Conservation (phyloP, 495 filamentous ascomycete genomes). For the Paragyromitra xinjiangensis region DNA sequence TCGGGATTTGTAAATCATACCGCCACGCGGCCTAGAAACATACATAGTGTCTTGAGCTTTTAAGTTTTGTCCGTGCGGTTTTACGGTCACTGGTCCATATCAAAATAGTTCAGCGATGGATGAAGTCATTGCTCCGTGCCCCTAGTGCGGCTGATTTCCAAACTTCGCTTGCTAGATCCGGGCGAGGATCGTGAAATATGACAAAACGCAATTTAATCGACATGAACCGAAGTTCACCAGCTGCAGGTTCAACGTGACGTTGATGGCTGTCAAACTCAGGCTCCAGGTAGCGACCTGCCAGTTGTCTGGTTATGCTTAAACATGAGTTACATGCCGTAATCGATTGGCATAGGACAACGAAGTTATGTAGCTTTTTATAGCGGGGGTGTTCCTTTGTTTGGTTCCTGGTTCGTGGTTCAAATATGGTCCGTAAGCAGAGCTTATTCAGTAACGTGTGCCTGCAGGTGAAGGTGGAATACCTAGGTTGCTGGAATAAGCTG, state of each 20-base stretch:
- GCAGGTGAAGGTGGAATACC: background rate
- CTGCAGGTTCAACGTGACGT: conserved; percentile 36
- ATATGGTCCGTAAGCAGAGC: conserved; percentile 10
- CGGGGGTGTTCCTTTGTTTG: conserved; percentile 3
- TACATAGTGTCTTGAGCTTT: conserved; percentile 5
- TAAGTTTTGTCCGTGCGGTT: conserved; percentile 6
- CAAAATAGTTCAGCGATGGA: conserved; percentile 15
- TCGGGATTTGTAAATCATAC: background rate
- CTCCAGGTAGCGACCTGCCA: conserved; percentile 2
- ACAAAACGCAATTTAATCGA: conserved; percentile 20
- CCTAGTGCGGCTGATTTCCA: conserved; percentile 19
- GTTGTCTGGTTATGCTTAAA: conserved; percentile 28
- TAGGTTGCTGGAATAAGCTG: conserved; percentile 3
- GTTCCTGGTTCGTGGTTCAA: background rate
- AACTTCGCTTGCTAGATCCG: conserved; percentile 28
- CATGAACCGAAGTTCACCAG: background rate
- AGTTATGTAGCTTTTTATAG: conserved; percentile 1
- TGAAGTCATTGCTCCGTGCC: conserved; percentile 29
- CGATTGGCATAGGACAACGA: background rate
- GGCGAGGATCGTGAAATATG: background rate
- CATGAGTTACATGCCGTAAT: background rate
- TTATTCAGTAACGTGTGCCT: background rate
- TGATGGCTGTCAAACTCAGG: conserved; percentile 22
- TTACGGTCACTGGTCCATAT: background rate
- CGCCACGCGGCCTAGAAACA: background rate